Evolutionary conservation across 2,329 filamentous ascomycete species (phyloP), one percentile per base, ranked within the genome.

Genomic region (Fusarium sp.): DNA sequence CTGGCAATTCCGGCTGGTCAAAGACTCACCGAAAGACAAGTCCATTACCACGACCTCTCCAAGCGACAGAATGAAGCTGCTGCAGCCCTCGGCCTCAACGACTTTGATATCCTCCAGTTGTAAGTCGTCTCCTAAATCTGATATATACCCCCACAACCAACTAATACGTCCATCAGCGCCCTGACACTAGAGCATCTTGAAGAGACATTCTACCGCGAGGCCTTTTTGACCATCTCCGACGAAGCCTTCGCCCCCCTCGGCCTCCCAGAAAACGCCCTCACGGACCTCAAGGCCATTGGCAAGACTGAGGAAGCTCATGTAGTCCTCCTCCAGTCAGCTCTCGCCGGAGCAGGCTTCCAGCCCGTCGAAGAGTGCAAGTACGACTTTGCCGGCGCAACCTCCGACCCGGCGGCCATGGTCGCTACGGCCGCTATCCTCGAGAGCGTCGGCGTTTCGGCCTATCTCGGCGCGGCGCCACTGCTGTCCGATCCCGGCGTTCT

Each of bases 171-270:
- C 19, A n/a, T 1, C 41, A 75, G 73, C 72, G 89, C 89, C 61
- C 79, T 91, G 53, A 91, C 89, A 6, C 81, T 91, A 41, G 90
- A 93, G 77, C 88, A 90, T 77, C 88, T 92, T 70, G 90, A 92
- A 78, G 82, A 87, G 24, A 80, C 83, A 52, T 92, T 91, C 77
- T 92, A 93, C 81, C 81, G 85, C 68, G 82, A 90, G 72, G 89
- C 88, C 34, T 90, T 92, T 72, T 81, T 81, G 62, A 83, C 86
- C 74, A 91, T 92, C 78, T 81, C 85, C 25, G 81, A 84, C 36
- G 74, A 81, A 28, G 85, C 91, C 70, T 92, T 93, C 76, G 73
- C 78, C 24, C 85, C 86, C n/a, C 72, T 76, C 34, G 76, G 74
- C 19, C 72, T 76, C 63, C 72, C 64, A 42, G 55, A 54, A 7